These are phyloP conservation scores for Penicillium nordicum DNA, from an alignment of 2,329 filamentous ascomycete genomes.

Conservation along the genomic window DNA sequence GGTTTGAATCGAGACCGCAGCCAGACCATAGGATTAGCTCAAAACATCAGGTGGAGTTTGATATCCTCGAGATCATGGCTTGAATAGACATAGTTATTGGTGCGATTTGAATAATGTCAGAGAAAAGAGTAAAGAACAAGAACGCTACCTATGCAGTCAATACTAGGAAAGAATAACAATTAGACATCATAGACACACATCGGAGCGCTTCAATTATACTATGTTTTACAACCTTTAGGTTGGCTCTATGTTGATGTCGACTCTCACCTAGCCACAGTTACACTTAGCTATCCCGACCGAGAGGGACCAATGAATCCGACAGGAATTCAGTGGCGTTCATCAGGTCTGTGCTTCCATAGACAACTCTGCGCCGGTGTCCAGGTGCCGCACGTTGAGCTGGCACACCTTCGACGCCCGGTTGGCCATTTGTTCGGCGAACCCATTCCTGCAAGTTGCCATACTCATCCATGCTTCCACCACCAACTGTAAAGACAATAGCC, in stretches of 20 bases:
- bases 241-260: neutral
- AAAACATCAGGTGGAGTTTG: neutral
- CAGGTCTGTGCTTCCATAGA: conserved; percentile 87
- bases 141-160: neutral
- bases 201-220: conserved; percentile 17
- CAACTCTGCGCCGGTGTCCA: conserved; percentile 70
- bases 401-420: conserved; percentile 50
- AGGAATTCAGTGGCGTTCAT: conserved; percentile 63
- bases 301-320: conserved; percentile 52
- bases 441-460: conserved; percentile 97
- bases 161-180: neutral
- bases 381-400: conserved; percentile 26
- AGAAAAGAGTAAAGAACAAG: neutral
- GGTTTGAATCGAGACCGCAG: neutral
- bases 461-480: conserved; percentile 97
- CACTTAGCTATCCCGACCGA: conserved; percentile 54
- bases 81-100: neutral
- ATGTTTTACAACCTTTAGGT: conserved; percentile 19
- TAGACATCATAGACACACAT: neutral
- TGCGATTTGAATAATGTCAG: neutral
- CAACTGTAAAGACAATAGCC: conserved; percentile 89
- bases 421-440: conserved; percentile 69
- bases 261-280: conserved; percentile 1
- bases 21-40: neutral
- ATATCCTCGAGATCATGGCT: neutral